Base-by-base conservation (phyloP, 176 grass and related monocot genomes). In the Aegilops bicornis region DNA sequence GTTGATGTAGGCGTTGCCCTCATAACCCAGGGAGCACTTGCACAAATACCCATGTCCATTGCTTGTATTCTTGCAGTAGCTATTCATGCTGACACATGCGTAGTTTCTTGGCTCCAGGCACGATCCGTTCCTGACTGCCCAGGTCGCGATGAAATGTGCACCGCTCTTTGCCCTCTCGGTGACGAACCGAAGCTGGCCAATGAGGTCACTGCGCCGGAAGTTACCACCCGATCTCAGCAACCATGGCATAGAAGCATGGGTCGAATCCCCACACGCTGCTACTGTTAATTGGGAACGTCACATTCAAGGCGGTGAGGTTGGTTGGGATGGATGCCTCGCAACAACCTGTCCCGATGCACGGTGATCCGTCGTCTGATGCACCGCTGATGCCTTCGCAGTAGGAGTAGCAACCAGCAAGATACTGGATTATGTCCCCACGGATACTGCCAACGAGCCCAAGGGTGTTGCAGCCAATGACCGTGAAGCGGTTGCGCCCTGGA, bases 1-100 rank as follows among this genome's bases (percentile, higher is more conserved):
- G 3, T 14, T 42, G 54, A 85, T 17, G 20, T 85, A 85, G 56
- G 83, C 45, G 23, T 85, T 85, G 10, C 83, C 83, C 19, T 79
- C n/a, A 6, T 90, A 87, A 2, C 89, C 84, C 13, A 42, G 20
- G 23, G 54, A 79, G 60, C 89, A 90, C 17, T 45, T 33, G 54
- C 89, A 87, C 2, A 83, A 2, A 50, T 90, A 87, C 3, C 89
- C 89, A 3, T 22, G 40, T 19, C 82, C 82, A 59, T 78, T 90
- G 40, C 2, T 83, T 10, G 79, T 37, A 0, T 5, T 6, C 17
- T 4, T 14, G 54, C 84, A 83, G 7, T 67, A 24, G 30, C 87
- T 85, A 60, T 85, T 80, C n/a, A 17, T 22, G 5, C 82, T 85
- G 71, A 31, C 16, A 10, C 89, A 90, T 9, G 74, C 73, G 2